Percentiles rank a stretch among this genome's conserved stretches.
phyloP scores from a whole-genome alignment of 139 green algal species.

The Ettlia oleoabundans region DNA sequence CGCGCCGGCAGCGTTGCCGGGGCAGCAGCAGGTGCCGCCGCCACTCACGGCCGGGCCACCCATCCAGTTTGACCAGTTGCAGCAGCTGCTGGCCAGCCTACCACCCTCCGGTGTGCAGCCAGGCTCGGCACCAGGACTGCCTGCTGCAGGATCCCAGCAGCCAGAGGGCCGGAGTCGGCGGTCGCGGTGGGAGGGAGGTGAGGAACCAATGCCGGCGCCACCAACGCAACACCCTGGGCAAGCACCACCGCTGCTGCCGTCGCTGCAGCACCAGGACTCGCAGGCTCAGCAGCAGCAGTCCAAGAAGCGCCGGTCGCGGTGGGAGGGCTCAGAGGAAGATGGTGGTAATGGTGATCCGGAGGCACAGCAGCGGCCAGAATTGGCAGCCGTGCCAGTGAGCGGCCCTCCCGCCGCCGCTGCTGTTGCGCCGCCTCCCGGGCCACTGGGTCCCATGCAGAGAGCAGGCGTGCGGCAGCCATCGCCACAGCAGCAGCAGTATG shows the following conservation, averaged over 20 bases:
- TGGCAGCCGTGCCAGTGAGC: background rate
- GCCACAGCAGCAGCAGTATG: background rate
- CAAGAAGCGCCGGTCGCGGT: background rate
- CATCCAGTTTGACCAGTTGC: constrained; percentile 8
- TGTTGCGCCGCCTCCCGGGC: too few relatives aligned
- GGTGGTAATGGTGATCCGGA: background rate
- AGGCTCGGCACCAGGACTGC: background rate
- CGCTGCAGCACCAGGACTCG: too few relatives aligned
- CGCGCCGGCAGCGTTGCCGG: too few relatives aligned
- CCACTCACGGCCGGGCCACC: background rate
- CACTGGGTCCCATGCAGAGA: background rate
- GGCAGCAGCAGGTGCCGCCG: background rate
- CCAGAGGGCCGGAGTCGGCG: background rate
- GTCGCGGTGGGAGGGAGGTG: constrained; percentile 1
- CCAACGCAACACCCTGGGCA: background rate
- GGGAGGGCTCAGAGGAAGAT: too few relatives aligned
- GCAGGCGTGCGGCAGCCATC: background rate
- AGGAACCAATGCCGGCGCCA: background rate
- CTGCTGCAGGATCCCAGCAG: background rate
- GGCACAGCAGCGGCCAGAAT: background rate
- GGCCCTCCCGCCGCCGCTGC: background rate
- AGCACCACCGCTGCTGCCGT: too few relatives aligned
- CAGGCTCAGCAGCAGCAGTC: background rate
- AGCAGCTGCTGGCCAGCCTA: constrained; percentile 33
- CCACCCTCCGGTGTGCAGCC: background rate